Evolutionary conservation across 2,329 filamentous ascomycete species (phyloP).

Genomic region (Ophiocordyceps camponoti-floridani): DNA sequence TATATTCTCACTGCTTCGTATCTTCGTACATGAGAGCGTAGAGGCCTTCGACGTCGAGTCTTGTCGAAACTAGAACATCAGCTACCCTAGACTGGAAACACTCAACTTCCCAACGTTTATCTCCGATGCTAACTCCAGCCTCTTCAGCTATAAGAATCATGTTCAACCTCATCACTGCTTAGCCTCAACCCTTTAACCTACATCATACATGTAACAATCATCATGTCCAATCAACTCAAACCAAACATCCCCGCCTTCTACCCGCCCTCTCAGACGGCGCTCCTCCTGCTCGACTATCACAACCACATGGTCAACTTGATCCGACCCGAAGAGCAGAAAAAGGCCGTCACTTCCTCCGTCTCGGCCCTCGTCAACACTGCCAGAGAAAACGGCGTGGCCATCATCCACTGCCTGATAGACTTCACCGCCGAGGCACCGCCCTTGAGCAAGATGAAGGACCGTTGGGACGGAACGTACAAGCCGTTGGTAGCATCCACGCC

Average conservation of each 20-base stretch:
- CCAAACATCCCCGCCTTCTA: slow-evolving; percentile 1
- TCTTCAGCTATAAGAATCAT: neutral
- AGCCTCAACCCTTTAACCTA: neutral
- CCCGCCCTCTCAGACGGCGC: slow-evolving; percentile 2
- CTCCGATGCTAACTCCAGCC: neutral
- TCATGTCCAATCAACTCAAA: neutral
- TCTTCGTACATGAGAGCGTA: no score
- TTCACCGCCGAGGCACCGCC: neutral
- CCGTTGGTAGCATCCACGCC: slow-evolving; percentile 1
- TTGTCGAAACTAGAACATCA: no score
- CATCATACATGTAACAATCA: neutral
- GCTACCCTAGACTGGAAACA: no score
- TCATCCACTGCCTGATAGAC: slow-evolving; percentile 4
- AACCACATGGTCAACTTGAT: slow-evolving; percentile 3
- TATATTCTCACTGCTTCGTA: no score
- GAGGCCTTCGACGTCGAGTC: no score
- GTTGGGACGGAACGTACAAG: slow-evolving; percentile 2
- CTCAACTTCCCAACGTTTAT: neutral
- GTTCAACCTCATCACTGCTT: neutral
- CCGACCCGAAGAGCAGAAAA: slow-evolving; percentile 1
- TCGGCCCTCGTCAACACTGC: slow-evolving; percentile 2
- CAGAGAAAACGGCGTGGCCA: slow-evolving; percentile 1
- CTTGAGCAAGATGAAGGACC: slow-evolving; percentile 2
- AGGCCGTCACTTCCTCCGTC: slow-evolving; percentile 1
- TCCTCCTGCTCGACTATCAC: slow-evolving; percentile 4